Conservation (phyloP, 2,329 filamentous ascomycete genomes). For the Apiospora aurea region DNA sequence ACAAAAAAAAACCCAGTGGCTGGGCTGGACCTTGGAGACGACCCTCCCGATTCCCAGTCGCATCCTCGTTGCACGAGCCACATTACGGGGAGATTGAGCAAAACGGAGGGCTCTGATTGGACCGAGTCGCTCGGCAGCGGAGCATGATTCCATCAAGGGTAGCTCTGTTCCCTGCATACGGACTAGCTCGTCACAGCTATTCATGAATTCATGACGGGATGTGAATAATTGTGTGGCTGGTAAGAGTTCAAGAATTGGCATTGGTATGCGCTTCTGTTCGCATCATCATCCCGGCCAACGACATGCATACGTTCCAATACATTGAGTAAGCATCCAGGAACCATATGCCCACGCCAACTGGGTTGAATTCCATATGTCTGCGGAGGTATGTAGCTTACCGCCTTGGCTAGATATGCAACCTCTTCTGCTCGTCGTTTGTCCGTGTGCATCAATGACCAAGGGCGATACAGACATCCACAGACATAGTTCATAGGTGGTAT, state of each 20-base stretch:
- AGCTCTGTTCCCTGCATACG: conserved; percentile 12
- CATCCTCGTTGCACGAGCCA: neutral
- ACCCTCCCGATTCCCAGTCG: neutral
- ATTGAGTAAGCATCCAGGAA: neutral
- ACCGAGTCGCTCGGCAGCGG: neutral
- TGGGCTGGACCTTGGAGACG: neutral
- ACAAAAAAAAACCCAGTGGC: neutral
- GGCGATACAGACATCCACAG: neutral
- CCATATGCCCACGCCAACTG: neutral
- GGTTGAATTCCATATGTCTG: neutral
- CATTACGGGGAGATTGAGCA: conserved; percentile 14
- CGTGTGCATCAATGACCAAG: neutral
- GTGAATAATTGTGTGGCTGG: conserved; percentile 13
- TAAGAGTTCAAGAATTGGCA: conserved; percentile 2
- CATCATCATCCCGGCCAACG: neutral
- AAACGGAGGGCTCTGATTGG: neutral
- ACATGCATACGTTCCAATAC: neutral
- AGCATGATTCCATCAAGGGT: conserved; percentile 16
- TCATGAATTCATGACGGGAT: neutral
- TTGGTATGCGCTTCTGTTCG: conserved; percentile 15
- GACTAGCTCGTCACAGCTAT: conserved; percentile 3
- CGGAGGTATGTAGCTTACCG: neutral
- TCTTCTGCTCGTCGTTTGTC: neutral
- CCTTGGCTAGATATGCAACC: neutral
- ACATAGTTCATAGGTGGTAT: neutral